Conservation (phyloP, 441 rosid genomes). For the Euphorbia corollata region DNA sequence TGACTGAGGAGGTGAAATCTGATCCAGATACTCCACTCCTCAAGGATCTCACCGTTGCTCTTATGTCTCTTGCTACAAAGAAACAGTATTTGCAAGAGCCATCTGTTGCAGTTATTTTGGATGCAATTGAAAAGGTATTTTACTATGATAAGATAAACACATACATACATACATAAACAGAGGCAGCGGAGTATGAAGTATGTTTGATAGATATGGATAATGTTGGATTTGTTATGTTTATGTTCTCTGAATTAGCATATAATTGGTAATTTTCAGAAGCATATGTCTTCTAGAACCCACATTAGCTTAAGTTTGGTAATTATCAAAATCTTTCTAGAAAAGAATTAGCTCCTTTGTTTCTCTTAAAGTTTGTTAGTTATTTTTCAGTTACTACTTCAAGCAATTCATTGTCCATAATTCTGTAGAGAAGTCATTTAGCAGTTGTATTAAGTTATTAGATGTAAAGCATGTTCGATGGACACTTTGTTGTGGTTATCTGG, state of each 20-base stretch:
- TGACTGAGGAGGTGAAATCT: slow-evolving; percentile 46
- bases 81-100: slow-evolving; percentile 92
- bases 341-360: not conserved
- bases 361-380: not conserved
- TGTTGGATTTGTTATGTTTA: not conserved
- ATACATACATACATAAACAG: not conserved
- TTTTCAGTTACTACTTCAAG: not conserved
- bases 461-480: not conserved
- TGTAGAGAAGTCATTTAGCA: not conserved
- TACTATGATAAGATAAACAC: not conserved
- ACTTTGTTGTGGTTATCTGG: not conserved
- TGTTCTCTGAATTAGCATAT: not conserved
- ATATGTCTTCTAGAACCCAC: not conserved
- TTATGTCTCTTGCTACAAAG: slow-evolving; percentile 64
- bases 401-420: not conserved
- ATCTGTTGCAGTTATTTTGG: slow-evolving; percentile 58
- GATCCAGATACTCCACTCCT: slow-evolving; percentile 46
- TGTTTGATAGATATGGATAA: not conserved
- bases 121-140: slow-evolving; percentile 65
- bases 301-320: not conserved
- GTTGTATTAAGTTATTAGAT: not conserved
- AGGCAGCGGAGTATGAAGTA: not conserved
- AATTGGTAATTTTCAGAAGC: not conserved
- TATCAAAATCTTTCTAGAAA: not conserved
- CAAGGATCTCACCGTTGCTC: slow-evolving; percentile 49